These are phyloP conservation scores for Eutrema heterophyllum DNA, from an alignment of 345 rosid genomes.

Conservation along the genomic window DNA sequence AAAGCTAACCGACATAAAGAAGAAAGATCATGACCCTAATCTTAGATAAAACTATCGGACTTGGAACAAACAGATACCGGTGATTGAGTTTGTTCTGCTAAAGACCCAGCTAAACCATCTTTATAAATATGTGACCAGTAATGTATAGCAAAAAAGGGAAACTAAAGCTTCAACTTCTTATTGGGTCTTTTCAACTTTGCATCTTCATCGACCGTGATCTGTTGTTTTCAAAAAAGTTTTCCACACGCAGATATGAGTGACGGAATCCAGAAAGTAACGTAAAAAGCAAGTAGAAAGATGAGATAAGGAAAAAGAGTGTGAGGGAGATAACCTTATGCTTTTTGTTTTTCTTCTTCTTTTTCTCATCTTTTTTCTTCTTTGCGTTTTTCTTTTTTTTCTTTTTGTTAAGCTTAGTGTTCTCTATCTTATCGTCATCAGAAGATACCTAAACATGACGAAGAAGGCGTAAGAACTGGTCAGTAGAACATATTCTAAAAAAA, in stretches of 20 bases:
- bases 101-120: slow-evolving; percentile 1
- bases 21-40: background rate
- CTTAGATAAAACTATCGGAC: background rate
- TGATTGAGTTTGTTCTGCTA: slow-evolving; percentile 6
- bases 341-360: slow-evolving; percentile 38
- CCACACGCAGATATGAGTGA: slow-evolving; percentile 12
- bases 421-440: slow-evolving; percentile 35
- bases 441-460: slow-evolving; percentile 31
- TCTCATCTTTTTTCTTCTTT: slow-evolving; percentile 35
- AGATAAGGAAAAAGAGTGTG: slow-evolving; percentile 18
- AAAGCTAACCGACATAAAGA: background rate
- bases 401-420: slow-evolving; percentile 35
- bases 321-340: slow-evolving; percentile 40
- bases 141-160: slow-evolving; percentile 1
- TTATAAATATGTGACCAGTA: slow-evolving; percentile 15
- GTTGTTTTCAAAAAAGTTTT: slow-evolving; percentile 24
- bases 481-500: slow-evolving; percentile 7
- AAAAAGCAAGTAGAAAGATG: slow-evolving; percentile 28
- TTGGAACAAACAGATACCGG: background rate
- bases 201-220: slow-evolving; percentile 29
- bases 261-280: slow-evolving; percentile 16
- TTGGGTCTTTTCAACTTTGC: slow-evolving; percentile 31
- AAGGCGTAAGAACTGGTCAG: slow-evolving; percentile 13
- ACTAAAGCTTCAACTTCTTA: slow-evolving; percentile 41
- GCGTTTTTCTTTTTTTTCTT: slow-evolving; percentile 38